Base-by-base conservation (phyloP, 2,329 filamentous ascomycete genomes). In the Penicillium freii region DNA sequence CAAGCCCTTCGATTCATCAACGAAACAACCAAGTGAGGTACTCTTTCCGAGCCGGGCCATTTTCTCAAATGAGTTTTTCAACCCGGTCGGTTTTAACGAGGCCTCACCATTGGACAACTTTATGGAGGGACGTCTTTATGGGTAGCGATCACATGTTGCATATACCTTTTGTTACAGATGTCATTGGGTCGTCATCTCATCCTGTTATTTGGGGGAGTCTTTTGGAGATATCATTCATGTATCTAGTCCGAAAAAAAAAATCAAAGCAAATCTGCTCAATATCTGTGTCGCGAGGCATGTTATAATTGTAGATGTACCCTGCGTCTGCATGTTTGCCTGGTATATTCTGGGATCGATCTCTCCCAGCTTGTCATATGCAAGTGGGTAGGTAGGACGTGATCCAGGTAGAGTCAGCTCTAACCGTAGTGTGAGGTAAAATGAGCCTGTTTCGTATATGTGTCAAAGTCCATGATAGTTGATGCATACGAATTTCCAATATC, bases 71-170 rank as follows among this genome's bases (percentile, higher is more conserved):
- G 51, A 45, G 51, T 51, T 58, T 34, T 47, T 49, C 39, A 52
- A 47, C 51, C 34, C 27, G 51, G 19, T n/a, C 39, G 57, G 54
- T 55, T 61, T 51, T 47, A 60, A 39, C 29, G 53, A 58, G 54
- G 54, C 54, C 38, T 55, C 51, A 44, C 34, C 34, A 29, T 47
- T 39, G 25, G 34, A 34, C 47, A 55, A 43, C 43, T 40, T 50
- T 15, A 53, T 43, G 52, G 49, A 52, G 40, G 33, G 40, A 54
- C n/a, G 43, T 47, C 21, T 56, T 47, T 43, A 54, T 49, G 43
- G 36, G 44, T 44, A 54, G 51, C 39, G 38, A 49, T 55, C 27
- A 38, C 39, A 33, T 58, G 39, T 49, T 55, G 45, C 51, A 58
- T 50, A 34, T 52, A 49, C 33, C 31, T 52, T 40, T 53, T 56